Percentiles rank a stretch among this genome's conserved stretches.
These are phyloP conservation scores for Vicia villosa DNA, from an alignment of 306 rosid species.

Conservation along the genomic window DNA sequence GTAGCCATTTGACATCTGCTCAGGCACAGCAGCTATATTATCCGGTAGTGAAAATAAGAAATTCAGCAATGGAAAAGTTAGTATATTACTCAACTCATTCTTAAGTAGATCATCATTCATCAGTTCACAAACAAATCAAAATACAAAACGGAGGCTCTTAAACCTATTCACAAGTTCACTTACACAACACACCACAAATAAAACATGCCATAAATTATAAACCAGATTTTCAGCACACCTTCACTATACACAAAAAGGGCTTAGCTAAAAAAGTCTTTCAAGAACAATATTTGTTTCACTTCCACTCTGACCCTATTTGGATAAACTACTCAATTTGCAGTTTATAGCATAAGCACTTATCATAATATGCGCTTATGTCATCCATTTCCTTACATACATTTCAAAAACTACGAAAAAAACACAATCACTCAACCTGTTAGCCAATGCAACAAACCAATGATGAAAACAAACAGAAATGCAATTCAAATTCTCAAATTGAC, in stretches of 20 bases:
- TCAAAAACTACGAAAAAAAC: not conserved
- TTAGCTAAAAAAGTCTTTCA: not conserved
- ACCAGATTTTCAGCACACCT: no score
- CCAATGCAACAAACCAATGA: not conserved
- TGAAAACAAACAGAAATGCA: not conserved
- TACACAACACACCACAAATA: not conserved
- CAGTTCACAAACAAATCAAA: slow-evolving; percentile 3
- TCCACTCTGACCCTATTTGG: not conserved
- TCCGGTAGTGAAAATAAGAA: slow-evolving; percentile 32
- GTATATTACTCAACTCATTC: slow-evolving; percentile 17
- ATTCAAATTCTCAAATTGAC: not conserved
- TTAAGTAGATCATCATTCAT: not conserved
- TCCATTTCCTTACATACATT: not conserved
- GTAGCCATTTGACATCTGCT: slow-evolving; percentile 78
- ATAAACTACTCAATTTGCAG: no score
- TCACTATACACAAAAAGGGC: no score
- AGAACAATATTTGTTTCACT: not conserved
- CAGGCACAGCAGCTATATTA: slow-evolving; percentile 61
- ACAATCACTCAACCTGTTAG: not conserved
- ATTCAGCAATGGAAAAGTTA: slow-evolving; percentile 12
- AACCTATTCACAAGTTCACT: not conserved
- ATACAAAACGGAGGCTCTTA: slow-evolving; percentile 5
- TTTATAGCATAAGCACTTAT: no score
- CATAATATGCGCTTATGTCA: no score
- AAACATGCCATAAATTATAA: not conserved